Evolutionary conservation across 805 yeast species (phyloP), one percentile per base, ranked within the genome.

Genomic region (Pichia exigua): DNA sequence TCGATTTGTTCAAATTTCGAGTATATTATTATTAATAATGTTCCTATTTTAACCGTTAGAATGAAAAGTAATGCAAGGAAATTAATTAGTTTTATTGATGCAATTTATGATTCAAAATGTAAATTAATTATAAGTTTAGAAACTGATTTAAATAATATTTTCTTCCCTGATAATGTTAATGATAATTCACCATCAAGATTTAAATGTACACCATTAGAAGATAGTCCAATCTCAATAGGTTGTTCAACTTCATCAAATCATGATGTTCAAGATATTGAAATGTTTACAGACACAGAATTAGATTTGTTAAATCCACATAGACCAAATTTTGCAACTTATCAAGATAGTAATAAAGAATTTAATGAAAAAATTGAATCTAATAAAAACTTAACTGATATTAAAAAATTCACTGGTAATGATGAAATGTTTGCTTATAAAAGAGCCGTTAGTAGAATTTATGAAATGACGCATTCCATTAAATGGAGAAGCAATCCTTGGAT

Each of bases 361-460:
- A 58, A 62, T 51, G 54, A 51, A 28, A 48, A 55, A 7, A 51
- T 47, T 10, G 58, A 57, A 20, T 49, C 64, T 40, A 53, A 57
- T 26, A 66, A 66, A 12, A 71, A 79, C 58, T 80, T 73, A 57
- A 70, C 75, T 15, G 73, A 81, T 48, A 62, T 74, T 20, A 69
- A 71, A 12, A 79, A 81, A 11, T 85, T 84, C 59, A 84, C 89
- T 0, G 91, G 91, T 24, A 88, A 85, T 59, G 91, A 84, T 65
- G 91, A 85, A 61, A 75, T 75, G 66, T 84, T 84, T 66, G 89
- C 91, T 3, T 84, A 76, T 59, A 80, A 79, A 55, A 67, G 91
- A 57, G 90, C 91, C 0, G 82, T 83, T 1, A 79, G 83, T 59
- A 68, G 91, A 56, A 73, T 85, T 39, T 72, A 73, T 48, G 75